Conservation (phyloP, 2,329 filamentous ascomycete species). For the Aspergillus oerlinghausenensis region DNA sequence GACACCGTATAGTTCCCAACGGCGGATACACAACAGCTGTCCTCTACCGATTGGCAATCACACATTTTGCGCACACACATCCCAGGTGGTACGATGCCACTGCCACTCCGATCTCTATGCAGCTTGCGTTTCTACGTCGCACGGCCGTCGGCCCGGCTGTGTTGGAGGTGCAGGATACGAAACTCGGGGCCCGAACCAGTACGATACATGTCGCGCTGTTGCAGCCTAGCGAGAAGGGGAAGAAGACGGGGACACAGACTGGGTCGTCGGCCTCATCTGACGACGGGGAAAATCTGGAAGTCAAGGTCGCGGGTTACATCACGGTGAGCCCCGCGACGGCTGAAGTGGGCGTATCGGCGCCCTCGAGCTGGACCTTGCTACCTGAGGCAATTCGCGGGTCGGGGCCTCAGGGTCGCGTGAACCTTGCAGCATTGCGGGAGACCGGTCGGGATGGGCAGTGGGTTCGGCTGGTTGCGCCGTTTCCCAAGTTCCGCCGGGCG, state of each 20-base stretch:
- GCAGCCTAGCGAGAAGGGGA: constrained; percentile 28
- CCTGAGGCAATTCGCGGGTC: constrained; percentile 41
- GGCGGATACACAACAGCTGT: constrained; percentile 64
- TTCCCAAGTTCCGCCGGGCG: constrained; percentile 44
- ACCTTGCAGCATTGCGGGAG: constrained; percentile 16
- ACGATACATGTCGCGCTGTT: constrained; percentile 58
- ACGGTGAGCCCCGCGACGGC: constrained; percentile 59
- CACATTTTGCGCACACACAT: constrained; percentile 57
- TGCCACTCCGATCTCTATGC: constrained; percentile 60
- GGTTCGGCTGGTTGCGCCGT: constrained; percentile 23
- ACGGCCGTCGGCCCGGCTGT: constrained; percentile 55
- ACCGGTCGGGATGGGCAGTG: constrained; percentile 25
- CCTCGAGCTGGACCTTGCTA: constrained; percentile 51
- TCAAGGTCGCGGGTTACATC: constrained; percentile 61
- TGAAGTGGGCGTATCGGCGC: constrained; percentile 55
- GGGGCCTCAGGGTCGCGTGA: constrained; percentile 26
- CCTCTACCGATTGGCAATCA: constrained; percentile 55
- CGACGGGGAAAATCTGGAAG: constrained; percentile 40
- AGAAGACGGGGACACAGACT: constrained; percentile 17
- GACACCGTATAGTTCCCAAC: constrained; percentile 55
- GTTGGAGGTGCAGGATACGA: constrained; percentile 58
- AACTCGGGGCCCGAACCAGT: constrained; percentile 60
- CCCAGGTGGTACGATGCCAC: constrained; percentile 44
- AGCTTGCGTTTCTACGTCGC: constrained; percentile 62
- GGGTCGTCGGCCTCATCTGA: constrained; percentile 8